Base-by-base conservation (phyloP, 768 basidiomycete species). In the Mycena floridula region DNA sequence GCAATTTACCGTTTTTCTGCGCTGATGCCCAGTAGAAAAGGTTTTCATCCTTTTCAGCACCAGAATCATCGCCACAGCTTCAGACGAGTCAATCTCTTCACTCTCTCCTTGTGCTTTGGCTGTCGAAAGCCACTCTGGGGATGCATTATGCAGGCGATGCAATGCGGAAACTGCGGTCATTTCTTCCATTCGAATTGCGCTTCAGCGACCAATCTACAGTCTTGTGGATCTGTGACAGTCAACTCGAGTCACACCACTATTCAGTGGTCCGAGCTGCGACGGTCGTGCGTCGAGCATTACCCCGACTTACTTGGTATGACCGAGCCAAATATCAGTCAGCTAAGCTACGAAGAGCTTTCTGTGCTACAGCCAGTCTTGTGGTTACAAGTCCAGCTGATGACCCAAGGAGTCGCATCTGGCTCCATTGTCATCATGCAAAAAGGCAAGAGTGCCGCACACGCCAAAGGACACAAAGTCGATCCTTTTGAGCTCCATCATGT, bases 81-180 rank as follows among this genome's bases (percentile, higher is more conserved):
- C 57, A 60, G 63, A 30, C 54, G 63, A 7, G 74, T 80, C 47
- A 89, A 84, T 53, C 59, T 87, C 35, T 90, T 91, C 63, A 84
- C 79, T 21, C 60, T 90, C 7, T 76, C 76, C n/a, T 69, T 84
- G 7, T 93, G 89, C 56, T 70, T 75, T 48, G 56, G 72, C 4
- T 93, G 89, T 58, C 68, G 62, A 16, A 60, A 71, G 35, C 89
- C 89, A 2, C 68, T 91, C 9, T 91, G 89, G 88, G 89, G 88
- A 3, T 69, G 64, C 39, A 60, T 68, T 12, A 61, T 61, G 26
- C 89, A 91, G 59, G 85, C 77, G 3, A 53, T 83, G 18, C 76
- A 73, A 40, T 93, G 89, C 56, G 56, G 58, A 21, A 62, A 65
- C 2, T 93, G 89, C 61, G 69, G 69, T 25, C 65, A 73, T 18